These are phyloP conservation scores for Clonostachys sp. DNA, from an alignment of 2,329 filamentous ascomycete species.

Conservation along the genomic window DNA sequence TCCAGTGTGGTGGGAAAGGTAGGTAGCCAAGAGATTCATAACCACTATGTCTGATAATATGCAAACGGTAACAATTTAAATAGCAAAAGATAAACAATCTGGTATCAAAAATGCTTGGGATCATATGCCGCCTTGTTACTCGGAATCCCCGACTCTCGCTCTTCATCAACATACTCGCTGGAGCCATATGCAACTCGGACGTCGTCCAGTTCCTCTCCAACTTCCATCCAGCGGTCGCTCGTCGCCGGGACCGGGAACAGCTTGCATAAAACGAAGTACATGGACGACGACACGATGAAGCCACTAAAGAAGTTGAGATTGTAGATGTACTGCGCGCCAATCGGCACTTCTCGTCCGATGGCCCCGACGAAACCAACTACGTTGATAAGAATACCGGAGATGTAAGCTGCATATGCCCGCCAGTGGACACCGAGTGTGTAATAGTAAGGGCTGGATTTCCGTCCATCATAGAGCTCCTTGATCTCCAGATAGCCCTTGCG, in stretches of 20 bases:
- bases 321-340: conserved; percentile 81
- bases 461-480: conserved; percentile 73
- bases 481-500: conserved; percentile 77
- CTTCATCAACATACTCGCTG: conserved; percentile 1
- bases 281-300: conserved; percentile 61
- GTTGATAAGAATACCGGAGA: conserved; percentile 81
- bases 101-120: conserved; percentile 2
- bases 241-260: conserved; percentile 70
- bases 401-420: conserved; percentile 79
- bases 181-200: conserved; percentile 40
- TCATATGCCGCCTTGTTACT: not conserved
- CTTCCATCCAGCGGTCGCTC: conserved; percentile 74
- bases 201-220: conserved; percentile 59
- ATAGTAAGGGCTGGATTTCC: conserved; percentile 65
- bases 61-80: too few relatives aligned
- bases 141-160: conserved; percentile 1
- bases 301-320: conserved; percentile 88
- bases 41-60: too few relatives aligned
- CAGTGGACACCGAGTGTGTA: conserved; percentile 72
- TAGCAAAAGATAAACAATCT: too few relatives aligned
- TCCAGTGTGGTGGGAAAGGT: too few relatives aligned
- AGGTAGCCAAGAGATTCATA: too few relatives aligned
- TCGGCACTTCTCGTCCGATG: conserved; percentile 66
- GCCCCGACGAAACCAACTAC: conserved; percentile 88
- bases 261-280: conserved; percentile 69